Evolutionary conservation across 1,139 yeast species (phyloP).

Genomic region (Yamadazyma jaroonii): DNA sequence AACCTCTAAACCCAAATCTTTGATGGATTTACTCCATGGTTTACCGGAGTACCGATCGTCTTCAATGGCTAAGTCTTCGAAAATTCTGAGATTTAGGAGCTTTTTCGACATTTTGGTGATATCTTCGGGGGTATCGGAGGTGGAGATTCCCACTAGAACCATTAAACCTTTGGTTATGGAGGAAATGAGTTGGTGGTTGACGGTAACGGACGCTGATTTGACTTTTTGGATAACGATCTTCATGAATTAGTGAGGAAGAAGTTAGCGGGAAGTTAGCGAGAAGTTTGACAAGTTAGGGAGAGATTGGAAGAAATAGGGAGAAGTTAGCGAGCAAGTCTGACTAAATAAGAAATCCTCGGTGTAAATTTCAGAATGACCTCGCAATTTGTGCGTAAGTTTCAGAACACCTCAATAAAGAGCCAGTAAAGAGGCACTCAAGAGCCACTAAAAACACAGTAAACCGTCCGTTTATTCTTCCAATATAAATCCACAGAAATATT

Average conservation of each 20-base stretch:
- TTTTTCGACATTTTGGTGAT: constrained; percentile 67
- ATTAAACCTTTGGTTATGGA: constrained; percentile 71
- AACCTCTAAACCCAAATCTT: constrained; percentile 33
- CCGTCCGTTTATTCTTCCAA: constrained; percentile 25
- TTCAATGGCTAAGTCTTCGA: constrained; percentile 52
- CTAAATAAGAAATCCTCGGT: too few relatives aligned
- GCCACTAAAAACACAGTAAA: too few relatives aligned
- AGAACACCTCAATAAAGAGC: too few relatives aligned
- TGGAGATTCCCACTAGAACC: constrained; percentile 80
- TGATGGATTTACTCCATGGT: constrained; percentile 42
- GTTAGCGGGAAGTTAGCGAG: too few relatives aligned
- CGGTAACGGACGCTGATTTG: constrained; percentile 82
- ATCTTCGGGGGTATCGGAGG: constrained; percentile 72
- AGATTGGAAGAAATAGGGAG: too few relatives aligned
- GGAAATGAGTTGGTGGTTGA: constrained; percentile 66
- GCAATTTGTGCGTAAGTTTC: too few relatives aligned
- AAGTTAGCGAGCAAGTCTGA: too few relatives aligned
- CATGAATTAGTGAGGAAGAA: constrained; percentile 46
- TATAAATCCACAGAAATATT: constrained; percentile 68
- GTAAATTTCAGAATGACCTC: too few relatives aligned
- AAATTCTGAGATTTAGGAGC: constrained; percentile 60
- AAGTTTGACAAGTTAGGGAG: too few relatives aligned
- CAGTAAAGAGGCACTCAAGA: too few relatives aligned
- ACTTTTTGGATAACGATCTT: constrained; percentile 87
- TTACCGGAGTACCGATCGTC: constrained; percentile 59